Base-by-base conservation (phyloP, 129 eudicot species). In the Saussurea involucrata region DNA sequence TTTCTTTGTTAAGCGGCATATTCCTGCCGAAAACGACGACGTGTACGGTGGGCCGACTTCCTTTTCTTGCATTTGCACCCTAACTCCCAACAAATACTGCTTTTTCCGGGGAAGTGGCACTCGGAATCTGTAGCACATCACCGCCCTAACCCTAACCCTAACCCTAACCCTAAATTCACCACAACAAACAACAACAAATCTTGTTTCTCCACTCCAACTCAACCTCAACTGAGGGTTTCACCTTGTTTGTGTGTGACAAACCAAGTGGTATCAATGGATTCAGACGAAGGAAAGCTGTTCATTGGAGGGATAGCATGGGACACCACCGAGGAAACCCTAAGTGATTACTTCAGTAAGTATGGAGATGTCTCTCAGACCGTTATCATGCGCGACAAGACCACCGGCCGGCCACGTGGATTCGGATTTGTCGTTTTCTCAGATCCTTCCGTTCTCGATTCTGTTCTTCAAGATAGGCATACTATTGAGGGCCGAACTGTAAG, bases 391-490 rank as follows among this genome's bases (percentile, higher is more conserved):
- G 92, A 89, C 60, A 82, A 83, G 66, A 76, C 49, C 11, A 86
- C 95, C 18, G 91, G 91, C 6, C 84, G 80, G 8, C 86, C 95
- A 18, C 80, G 95, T 17, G 95, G 95, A 27, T 89, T 89, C 33
- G 95, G 91, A 1, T 89, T 89, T 64, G 85, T 89, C 20, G 84
- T 86, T 18, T 89, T 77, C 79, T 77, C 91, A 1, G 95, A 89
- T 72, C 83, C 95, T 17, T 75, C 78, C 4, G 86, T 86, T 18
- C 79, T 85, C 25, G 95, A 89, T 27, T 22, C 78, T 44, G 89
- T 89, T 76, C 83, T 89, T 71, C 82, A 85, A 46, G 88, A 87
- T 5, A 83, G 73, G 1, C 95, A 87, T 28, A 44, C 78, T 55
- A 74, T 89, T 53, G 80, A 83, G 60, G 92, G 91, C 4, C 78